Base-by-base conservation (phyloP, 1,284 basidiomycete species). In the Cryptococcus jaspeensis region DNA sequence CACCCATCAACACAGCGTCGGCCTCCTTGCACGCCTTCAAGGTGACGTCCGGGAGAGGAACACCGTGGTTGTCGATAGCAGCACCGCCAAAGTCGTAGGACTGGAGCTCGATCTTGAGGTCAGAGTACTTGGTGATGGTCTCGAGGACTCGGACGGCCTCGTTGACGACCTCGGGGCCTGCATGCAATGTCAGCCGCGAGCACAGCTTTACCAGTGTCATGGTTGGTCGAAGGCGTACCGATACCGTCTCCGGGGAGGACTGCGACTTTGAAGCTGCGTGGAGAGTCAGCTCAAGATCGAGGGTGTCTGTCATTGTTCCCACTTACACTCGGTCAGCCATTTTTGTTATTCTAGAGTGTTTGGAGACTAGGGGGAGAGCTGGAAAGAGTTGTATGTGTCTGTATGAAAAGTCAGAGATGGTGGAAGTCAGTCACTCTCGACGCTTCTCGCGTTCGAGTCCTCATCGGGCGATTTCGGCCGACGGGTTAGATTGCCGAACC, bases 201-300 rank as follows among this genome's bases (percentile, higher is more conserved):
- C 4, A 32, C 28, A 32, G 28, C 28, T 9, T 32, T 32, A 9
- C 28, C 9, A 32, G 28, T 32, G 28, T 32, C 28, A 32, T 7
- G 28, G 54, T 9, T 42, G 51, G 28, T 39, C 46, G 43, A 53
- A 61, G 32, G 74, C 81, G 53, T 71, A 92, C 92, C 95, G 70
- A 99, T 99, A 63, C 96, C 96, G 80, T 99, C 96, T 58, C 96
- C 96, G 45, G 89, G 87, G 40, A 99, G 86, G 46, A 95, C 84
- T 50, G 88, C 87, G 73, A 99, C 85, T 65, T 88, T 88, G 80
- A 88, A 94, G 28, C 76, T 78, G 58, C 11, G 41, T 22, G 32
- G 16, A 37, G 35, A 39, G 23, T 52, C 40, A 40, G 28, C 22
- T 45, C n/a, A 13, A 20, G 35, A 36, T 16, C 28, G 15, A 13